Conservation (phyloP, 805 yeast genomes). For the Saccharomycopsis fermentans region DNA sequence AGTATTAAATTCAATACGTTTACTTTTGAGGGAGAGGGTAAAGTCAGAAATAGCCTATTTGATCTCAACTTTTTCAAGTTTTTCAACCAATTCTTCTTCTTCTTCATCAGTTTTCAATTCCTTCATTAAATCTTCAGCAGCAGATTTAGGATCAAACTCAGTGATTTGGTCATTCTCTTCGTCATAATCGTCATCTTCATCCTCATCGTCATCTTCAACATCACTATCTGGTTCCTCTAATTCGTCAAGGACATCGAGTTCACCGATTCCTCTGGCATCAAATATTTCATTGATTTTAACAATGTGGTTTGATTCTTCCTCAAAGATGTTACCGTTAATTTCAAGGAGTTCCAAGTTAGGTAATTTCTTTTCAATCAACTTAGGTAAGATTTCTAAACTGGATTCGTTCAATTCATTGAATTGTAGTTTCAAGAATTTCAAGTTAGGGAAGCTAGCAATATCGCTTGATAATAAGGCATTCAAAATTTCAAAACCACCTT, state of each 20-base stretch:
- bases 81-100: slow-evolving; percentile 41
- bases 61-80: slow-evolving; percentile 47
- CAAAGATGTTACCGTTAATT: slow-evolving; percentile 87
- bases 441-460: slow-evolving; percentile 26
- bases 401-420: slow-evolving; percentile 74
- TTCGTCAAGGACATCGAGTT: slow-evolving; percentile 88
- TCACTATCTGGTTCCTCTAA: slow-evolving; percentile 67
- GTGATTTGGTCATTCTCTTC: slow-evolving; percentile 33
- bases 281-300: slow-evolving; percentile 53
- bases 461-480: slow-evolving; percentile 37
- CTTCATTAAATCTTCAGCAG: slow-evolving; percentile 32
- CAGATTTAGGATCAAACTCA: slow-evolving; percentile 36
- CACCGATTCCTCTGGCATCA: slow-evolving; percentile 66
- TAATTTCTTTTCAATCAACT: slow-evolving; percentile 43
- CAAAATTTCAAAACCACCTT: slow-evolving; percentile 55
- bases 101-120: slow-evolving; percentile 35
- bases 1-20: too few relatives aligned
- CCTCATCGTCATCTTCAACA: slow-evolving; percentile 45
- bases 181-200: slow-evolving; percentile 29
- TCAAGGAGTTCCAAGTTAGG: slow-evolving; percentile 59
- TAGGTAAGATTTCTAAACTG: slow-evolving; percentile 49
- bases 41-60: too few relatives aligned
- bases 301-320: slow-evolving; percentile 72
- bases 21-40: neutral
- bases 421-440: slow-evolving; percentile 64